These are phyloP conservation scores for Paraglomus brasilianum DNA, from an alignment of 192 early-diverging fungal species.

Conservation along the genomic window DNA sequence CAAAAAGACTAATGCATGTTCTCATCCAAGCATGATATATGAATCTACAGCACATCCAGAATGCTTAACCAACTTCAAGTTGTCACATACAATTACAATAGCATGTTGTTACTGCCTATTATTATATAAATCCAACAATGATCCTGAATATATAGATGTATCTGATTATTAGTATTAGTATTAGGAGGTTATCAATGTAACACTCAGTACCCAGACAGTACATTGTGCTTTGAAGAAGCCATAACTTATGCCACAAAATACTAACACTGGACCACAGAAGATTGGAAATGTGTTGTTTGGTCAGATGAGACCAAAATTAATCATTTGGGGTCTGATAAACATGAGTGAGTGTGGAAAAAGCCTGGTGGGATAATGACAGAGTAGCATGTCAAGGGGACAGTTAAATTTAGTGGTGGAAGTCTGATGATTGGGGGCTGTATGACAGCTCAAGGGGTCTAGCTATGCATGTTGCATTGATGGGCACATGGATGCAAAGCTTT, in stretches of 20 bases:
- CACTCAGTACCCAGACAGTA: no score
- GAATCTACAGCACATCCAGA: no score
- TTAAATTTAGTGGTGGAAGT: conserved; percentile 36
- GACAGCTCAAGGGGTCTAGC: conserved; percentile 26
- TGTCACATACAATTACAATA: no score
- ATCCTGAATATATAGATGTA: no score
- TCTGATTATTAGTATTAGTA: no score
- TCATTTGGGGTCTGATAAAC: conserved; percentile 37
- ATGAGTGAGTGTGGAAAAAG: conserved; percentile 30
- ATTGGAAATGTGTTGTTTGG: conserved; percentile 40
- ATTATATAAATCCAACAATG: no score
- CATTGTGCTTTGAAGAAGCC: conserved; percentile 8
- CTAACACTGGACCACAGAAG: conserved; percentile 39
- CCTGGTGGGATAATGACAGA: neutral
- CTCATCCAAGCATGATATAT: no score
- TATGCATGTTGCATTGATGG: conserved; percentile 24
- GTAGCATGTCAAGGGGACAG: conserved; percentile 22
- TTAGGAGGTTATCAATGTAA: no score
- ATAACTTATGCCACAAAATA: conserved; percentile 19
- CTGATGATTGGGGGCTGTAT: conserved; percentile 40
- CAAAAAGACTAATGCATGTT: no score
- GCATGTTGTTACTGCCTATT: no score
- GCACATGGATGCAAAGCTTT: conserved; percentile 21
- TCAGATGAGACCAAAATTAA: conserved; percentile 46
- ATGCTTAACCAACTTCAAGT: no score